Conservation (phyloP, 2,329 filamentous ascomycete species). For the Chrysoporthe deuterocubensis region DNA sequence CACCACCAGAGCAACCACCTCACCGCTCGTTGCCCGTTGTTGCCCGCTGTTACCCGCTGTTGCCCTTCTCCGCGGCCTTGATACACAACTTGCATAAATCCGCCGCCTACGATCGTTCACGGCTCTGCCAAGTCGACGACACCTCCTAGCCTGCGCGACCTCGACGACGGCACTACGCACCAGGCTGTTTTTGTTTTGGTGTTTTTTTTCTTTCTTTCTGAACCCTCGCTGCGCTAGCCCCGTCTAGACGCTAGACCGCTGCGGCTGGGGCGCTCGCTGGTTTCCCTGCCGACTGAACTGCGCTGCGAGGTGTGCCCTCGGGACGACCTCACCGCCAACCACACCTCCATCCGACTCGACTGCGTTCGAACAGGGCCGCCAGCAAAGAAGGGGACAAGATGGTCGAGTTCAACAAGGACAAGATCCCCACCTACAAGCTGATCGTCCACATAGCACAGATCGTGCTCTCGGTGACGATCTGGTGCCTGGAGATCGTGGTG, state of each 20-base stretch:
- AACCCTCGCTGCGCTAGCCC: background rate
- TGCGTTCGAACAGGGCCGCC: background rate
- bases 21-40: background rate
- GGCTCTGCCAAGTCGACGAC: background rate
- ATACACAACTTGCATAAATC: background rate
- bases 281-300: conserved; percentile 15
- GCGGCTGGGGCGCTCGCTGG: background rate
- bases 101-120: background rate
- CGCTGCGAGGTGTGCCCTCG: background rate
- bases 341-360: background rate
- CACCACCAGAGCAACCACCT: conserved; percentile 5
- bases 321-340: background rate
- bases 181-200: background rate
- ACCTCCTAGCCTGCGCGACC: background rate
- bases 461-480: conserved; percentile 58
- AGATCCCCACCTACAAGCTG: conserved; percentile 60
- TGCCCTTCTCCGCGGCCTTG: background rate
- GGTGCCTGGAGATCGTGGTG: conserved; percentile 63
- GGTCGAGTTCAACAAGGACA: conserved; percentile 59
- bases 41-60: background rate
- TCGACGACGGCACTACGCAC: background rate
- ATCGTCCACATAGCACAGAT: conserved; percentile 61
- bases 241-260: conserved; percentile 9
- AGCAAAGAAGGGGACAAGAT: conserved; percentile 34
- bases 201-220: background rate